Evolutionary conservation across 805 yeast species (phyloP).

Genomic region (Candida maesae): DNA sequence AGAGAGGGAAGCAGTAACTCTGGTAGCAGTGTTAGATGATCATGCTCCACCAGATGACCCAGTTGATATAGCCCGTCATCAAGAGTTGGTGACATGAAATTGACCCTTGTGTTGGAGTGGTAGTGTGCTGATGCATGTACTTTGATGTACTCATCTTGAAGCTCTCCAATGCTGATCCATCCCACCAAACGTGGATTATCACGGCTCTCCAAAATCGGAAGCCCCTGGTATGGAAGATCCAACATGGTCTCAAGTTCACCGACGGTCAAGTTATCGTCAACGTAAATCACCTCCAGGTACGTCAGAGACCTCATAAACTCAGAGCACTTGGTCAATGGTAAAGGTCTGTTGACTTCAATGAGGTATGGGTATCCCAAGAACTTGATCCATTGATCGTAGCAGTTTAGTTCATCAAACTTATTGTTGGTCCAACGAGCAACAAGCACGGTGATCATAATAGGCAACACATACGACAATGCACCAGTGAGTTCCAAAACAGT

Average conservation of each 20-base stretch:
- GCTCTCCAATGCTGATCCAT: slow-evolving; percentile 37
- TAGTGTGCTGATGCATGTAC: slow-evolving; percentile 7
- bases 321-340: slow-evolving; percentile 35
- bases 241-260: slow-evolving; percentile 24
- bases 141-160: slow-evolving; percentile 27
- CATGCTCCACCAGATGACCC: slow-evolving; percentile 19
- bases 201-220: slow-evolving; percentile 40
- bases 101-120: background rate
- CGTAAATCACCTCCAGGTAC: slow-evolving; percentile 27
- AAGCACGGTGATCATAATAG: slow-evolving; percentile 82
- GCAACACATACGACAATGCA: slow-evolving; percentile 77
- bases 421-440: slow-evolving; percentile 72
- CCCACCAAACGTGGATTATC: slow-evolving; percentile 37
- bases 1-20: slow-evolving; percentile 24
- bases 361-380: slow-evolving; percentile 40
- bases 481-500: slow-evolving; percentile 82
- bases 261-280: slow-evolving; percentile 31
- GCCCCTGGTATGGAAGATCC: slow-evolving; percentile 31
- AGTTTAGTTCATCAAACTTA: slow-evolving; percentile 50
- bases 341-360: slow-evolving; percentile 35
- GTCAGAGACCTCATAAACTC: slow-evolving; percentile 34
- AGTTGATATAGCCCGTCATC: slow-evolving; percentile 6
- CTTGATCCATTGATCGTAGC: slow-evolving; percentile 59
- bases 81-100: background rate
- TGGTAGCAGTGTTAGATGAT: slow-evolving; percentile 17